Conservation (phyloP, 2,329 filamentous ascomycete genomes). For the Pseudogymnoascus destructans region DNA sequence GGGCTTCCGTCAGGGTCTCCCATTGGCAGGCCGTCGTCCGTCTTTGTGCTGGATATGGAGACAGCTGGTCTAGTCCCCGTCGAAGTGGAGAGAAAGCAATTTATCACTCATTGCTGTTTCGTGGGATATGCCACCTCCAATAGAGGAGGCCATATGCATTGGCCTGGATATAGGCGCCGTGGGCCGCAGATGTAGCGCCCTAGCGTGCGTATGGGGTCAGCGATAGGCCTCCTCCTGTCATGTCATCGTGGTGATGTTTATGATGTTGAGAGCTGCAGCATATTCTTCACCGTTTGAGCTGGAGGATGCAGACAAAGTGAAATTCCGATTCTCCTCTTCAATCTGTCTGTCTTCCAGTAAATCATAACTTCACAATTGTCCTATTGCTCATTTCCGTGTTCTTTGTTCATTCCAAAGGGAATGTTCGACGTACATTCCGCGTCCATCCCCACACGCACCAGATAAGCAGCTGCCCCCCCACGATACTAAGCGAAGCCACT, state of each 20-base stretch:
- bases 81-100: background rate
- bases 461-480: background rate
- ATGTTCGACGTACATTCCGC: background rate
- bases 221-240: background rate
- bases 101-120: background rate
- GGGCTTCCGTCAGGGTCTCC: background rate
- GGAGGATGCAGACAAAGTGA: background rate
- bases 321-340: background rate
- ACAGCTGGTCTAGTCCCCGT: constrained; percentile 1
- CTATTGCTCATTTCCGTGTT: background rate
- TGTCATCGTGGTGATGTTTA: background rate
- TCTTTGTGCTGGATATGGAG: background rate
- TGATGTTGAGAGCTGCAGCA: background rate
- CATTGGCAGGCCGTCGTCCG: background rate
- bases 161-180: background rate
- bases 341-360: background rate
- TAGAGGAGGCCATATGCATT: background rate
- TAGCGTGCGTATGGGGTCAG: background rate
- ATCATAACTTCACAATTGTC: background rate
- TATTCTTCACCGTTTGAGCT: background rate
- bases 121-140: background rate
- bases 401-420: background rate
- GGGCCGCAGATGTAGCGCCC: constrained; percentile 6
- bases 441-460: background rate
- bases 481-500: background rate